phyloP scores from a whole-genome alignment of 2,329 filamentous ascomycete genomes.

The Ceratocystis destructans region DNA sequence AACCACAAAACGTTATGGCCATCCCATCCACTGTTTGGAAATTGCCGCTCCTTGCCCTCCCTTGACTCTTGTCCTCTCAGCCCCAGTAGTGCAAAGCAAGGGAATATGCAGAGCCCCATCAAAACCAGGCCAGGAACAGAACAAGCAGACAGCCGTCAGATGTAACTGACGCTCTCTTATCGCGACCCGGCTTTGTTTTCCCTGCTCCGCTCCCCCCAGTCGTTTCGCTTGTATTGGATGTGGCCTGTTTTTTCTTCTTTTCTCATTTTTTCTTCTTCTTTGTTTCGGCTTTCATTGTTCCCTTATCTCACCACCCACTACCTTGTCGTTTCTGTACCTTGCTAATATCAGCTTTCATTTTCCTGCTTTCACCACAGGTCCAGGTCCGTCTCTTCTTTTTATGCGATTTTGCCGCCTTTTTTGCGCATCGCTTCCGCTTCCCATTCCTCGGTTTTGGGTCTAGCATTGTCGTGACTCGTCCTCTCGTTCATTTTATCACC shows the following conservation, averaged over 20 bases:
- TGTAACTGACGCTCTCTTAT: slow-evolving; percentile 2
- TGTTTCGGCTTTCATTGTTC: slow-evolving; percentile 9
- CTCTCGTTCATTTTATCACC: background rate
- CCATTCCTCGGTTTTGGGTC: background rate
- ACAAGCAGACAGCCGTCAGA: background rate
- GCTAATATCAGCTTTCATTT: background rate
- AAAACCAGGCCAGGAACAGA: background rate
- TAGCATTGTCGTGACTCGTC: background rate
- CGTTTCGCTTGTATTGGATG: background rate
- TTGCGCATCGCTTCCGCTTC: background rate
- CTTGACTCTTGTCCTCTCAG: no score
- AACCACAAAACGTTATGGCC: background rate
- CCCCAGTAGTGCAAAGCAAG: no score
- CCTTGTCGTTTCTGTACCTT: slow-evolving; percentile 2
- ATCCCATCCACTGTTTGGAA: background rate
- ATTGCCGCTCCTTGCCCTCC: background rate
- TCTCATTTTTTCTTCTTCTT: background rate
- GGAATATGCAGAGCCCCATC: no score
- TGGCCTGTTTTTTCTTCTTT: slow-evolving; percentile 4
- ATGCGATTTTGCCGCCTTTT: background rate
- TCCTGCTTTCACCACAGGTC: background rate
- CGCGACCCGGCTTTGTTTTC: background rate
- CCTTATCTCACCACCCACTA: background rate
- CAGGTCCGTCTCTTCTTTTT: background rate
- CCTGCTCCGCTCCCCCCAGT: background rate